Base-by-base conservation (phyloP, 2,329 filamentous ascomycete genomes). In the Aspergillus persii region DNA sequence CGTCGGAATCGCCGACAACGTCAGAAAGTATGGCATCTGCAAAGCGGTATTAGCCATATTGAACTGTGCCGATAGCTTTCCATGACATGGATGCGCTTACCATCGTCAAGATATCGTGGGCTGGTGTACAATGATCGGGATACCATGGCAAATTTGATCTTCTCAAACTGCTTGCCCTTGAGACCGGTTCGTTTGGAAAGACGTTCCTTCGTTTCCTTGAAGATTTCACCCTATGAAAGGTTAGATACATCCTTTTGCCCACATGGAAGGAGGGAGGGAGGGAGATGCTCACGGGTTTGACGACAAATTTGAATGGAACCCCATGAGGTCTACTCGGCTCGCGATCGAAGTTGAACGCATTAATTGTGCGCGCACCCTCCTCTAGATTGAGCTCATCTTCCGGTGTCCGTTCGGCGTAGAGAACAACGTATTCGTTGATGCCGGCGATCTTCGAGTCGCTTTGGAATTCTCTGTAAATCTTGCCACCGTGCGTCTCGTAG, bases 161-260 rank as follows among this genome's bases (percentile, higher is more conserved):
- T 98, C 76, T 99, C 94, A 67, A 99, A 93, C 65, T 92, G 92
- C 82, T 99, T 99, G 75, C 95, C 96, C 77, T 97, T 97, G 78
- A 99, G 88, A 29, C 93, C 93, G 0, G 91, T 96, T 60, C 94
- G 85, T 76, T 93, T 94, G 67, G 95, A 93, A 3, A 99, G 81
- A n/a, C 95, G 87, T 78, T 96, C 92, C 80, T 94, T 97, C 48
- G 93, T 97, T 36, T 98, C 91, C 59, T 86, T 87, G 77, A 99
- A 98, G 44, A 83, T 82, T 75, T 99, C 95, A 56, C 87, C 90
- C 86, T 94, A 58, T 11, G 5, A 4, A 23, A 60, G 55, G 55
- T 72, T 33, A 69, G 64, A 54, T 61, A 18, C 23, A 46, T 11
- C 12, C 36, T 7, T 15, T 5, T n/a, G 18, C 12, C 3, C 15